phyloP scores from a whole-genome alignment of 768 basidiomycete species.

The Hemileccinum rubropunctum region DNA sequence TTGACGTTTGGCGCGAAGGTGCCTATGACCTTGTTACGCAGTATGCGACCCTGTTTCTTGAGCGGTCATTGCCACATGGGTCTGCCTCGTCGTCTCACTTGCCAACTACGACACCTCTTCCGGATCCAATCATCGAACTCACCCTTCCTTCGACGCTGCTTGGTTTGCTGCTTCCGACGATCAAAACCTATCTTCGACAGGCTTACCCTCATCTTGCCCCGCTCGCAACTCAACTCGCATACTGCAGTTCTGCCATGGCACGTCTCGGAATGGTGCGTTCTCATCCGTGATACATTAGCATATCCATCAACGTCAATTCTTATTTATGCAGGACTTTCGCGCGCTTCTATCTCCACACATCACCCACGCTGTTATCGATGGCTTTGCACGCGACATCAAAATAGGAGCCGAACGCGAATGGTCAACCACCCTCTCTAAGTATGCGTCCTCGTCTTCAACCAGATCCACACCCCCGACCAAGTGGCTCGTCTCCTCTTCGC shows the following conservation, averaged over 20 bases:
- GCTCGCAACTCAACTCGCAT: slow-evolving; percentile 92
- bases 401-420: slow-evolving; percentile 36
- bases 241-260: slow-evolving; percentile 88
- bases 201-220: slow-evolving; percentile 63
- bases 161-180: slow-evolving; percentile 60
- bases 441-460: slow-evolving; percentile 8
- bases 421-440: slow-evolving; percentile 25
- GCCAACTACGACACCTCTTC: slow-evolving; percentile 17
- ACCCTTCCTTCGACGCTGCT: slow-evolving; percentile 33
- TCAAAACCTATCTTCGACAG: slow-evolving; percentile 59
- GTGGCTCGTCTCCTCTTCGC: slow-evolving; percentile 48
- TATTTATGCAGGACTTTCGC: slow-evolving; percentile 56
- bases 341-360: slow-evolving; percentile 64
- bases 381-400: slow-evolving; percentile 47
- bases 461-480: slow-evolving; percentile 40
- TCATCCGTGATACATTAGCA: background rate
- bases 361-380: slow-evolving; percentile 55
- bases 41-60: slow-evolving; percentile 86
- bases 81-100: slow-evolving; percentile 18
- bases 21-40: slow-evolving; percentile 92
- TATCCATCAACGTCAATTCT: background rate
- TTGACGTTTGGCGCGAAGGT: slow-evolving; percentile 89
- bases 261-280: slow-evolving; percentile 73
- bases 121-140: slow-evolving; percentile 27
- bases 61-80: slow-evolving; percentile 44